Base-by-base conservation (phyloP, 2,329 filamentous ascomycete genomes). In the Coleophoma eucalyptorum region DNA sequence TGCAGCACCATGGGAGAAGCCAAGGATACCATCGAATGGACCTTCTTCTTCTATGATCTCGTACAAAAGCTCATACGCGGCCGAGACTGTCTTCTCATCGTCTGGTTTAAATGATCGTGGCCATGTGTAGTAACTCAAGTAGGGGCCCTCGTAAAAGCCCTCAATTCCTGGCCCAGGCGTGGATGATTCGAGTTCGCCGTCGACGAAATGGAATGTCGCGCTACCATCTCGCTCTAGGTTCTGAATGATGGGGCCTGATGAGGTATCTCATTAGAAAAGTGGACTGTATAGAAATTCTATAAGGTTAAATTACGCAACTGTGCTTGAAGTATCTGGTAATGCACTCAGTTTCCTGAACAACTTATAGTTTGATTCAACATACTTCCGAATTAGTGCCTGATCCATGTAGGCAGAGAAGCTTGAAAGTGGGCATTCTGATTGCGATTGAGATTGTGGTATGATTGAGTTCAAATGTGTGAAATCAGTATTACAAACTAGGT, bases 1-100 rank as follows among this genome's bases (percentile, higher is more conserved):
- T 0, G 74, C 75, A 2, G 79, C 78, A 2, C 79, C 79, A 58
- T 82, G 79, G 0, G 77, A 81, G 58, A 81, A 83, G 1, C 79
- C 79, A 12, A 83, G 69, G 46, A 83, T 73, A 3, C 74, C 79
- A 50, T 75, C 72, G 49, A 78, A 68, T 1, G 68, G 66, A 0
- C 67, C 67, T 8, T 64, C 59, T 19, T 72, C 66, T 6, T 75
- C 70, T 49, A 79, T 63, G 7, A 72, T 68, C n/a, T 72, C 62
- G 55, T 71, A 60, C 2, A 71, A 41, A 33, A 60, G 53, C 2
- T 66, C 56, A 42, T 43, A 26, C 5, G 42, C 42, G 4, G 5
- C 16, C 18, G 5, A 8, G 8, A 43, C 8, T 10, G 10, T 10
- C 5, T 13, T 19, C 42, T 43, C 16, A 7, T 43, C 20, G 16